A percentile compares a stretch with the other conserved stretches of the same genome.
phyloP scores from a whole-genome alignment of 352 stramenopile genomes.

The Pythium monospermum region DNA sequence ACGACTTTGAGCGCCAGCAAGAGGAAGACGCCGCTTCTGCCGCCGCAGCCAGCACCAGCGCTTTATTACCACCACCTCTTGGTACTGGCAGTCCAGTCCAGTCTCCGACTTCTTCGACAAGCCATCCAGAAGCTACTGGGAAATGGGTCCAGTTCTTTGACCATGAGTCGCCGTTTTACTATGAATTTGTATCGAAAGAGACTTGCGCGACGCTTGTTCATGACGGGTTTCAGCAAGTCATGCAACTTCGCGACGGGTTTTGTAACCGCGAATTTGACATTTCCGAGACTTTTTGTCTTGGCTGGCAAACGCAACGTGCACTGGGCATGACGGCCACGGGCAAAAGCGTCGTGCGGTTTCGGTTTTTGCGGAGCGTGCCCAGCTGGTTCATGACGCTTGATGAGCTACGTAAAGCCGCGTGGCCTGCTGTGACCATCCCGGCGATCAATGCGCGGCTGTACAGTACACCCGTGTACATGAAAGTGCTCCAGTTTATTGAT shows the following conservation, averaged over 20 bases:
- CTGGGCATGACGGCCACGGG: conserved; percentile 1
- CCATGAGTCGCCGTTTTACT: conserved; percentile 16
- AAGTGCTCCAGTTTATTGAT: conserved; percentile 17
- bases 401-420: conserved; percentile 7
- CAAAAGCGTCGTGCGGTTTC: conserved; percentile 17
- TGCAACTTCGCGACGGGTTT: conserved; percentile 8
- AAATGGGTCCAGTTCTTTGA: conserved; percentile 19
- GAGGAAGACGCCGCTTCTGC: neutral
- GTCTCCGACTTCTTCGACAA: neutral
- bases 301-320: conserved; percentile 18
- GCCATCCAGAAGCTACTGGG: neutral
- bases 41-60: neutral
- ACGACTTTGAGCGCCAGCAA: conserved; percentile 14
- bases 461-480: conserved; percentile 14
- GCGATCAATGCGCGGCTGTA: conserved; percentile 19
- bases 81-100: neutral
- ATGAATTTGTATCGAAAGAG: neutral
- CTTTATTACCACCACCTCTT: neutral
- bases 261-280: conserved; percentile 1
- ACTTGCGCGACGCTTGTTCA: neutral
- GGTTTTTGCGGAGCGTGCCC: conserved; percentile 17
- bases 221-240: conserved; percentile 1
- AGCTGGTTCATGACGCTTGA: conserved; percentile 15
- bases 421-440: conserved; percentile 12
- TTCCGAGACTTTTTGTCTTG: conserved; percentile 20